These are phyloP conservation scores for Bothriochloa decipiens DNA, from an alignment of 176 grass and related monocot genomes.

Conservation along the genomic window DNA sequence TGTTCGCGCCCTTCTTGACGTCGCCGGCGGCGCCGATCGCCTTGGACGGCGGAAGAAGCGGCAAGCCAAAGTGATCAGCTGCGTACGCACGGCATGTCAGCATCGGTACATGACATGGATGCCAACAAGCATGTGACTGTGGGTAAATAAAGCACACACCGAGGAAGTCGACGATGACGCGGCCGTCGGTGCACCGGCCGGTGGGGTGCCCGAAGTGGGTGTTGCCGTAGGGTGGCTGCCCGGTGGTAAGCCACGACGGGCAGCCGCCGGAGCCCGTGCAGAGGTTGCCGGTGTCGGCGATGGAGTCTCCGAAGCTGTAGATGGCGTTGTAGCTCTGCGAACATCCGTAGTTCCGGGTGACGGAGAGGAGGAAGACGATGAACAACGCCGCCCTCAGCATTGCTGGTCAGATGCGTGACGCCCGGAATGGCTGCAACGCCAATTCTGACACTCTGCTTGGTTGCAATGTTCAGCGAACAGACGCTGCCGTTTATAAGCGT, in stretches of 20 bases:
- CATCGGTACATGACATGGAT: background rate
- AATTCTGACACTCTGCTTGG: background rate
- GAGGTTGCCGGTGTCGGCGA: constrained; percentile 82
- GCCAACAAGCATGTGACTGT: background rate
- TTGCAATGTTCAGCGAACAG: background rate
- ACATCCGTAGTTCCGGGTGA: background rate
- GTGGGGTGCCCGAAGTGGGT: constrained; percentile 74
- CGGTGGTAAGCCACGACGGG: constrained; percentile 53
- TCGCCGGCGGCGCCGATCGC: constrained; percentile 34
- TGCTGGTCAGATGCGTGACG: background rate
- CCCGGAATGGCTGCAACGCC: background rate
- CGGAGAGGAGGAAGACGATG: constrained; percentile 24
- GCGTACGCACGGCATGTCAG: background rate
- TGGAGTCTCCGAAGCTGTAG: constrained; percentile 83
- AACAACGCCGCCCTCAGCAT: background rate
- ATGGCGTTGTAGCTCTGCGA: constrained; percentile 67
- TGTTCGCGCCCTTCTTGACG: constrained; percentile 75
- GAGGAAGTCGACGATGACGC: constrained; percentile 73
- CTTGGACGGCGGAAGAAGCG: constrained; percentile 71
- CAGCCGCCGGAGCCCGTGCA: constrained; percentile 37
- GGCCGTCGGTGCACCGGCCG: constrained; percentile 71
- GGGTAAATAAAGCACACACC: constrained; percentile 4
- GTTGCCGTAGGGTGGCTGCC: constrained; percentile 65
- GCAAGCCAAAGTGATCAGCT: constrained; percentile 75
- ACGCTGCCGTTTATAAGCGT: constrained; percentile 33